A percentile compares a stretch with the other conserved stretches of the same genome.
Evolutionary conservation across 1,139 yeast genomes (phyloP).

Genomic region (Geotrichum candidum): DNA sequence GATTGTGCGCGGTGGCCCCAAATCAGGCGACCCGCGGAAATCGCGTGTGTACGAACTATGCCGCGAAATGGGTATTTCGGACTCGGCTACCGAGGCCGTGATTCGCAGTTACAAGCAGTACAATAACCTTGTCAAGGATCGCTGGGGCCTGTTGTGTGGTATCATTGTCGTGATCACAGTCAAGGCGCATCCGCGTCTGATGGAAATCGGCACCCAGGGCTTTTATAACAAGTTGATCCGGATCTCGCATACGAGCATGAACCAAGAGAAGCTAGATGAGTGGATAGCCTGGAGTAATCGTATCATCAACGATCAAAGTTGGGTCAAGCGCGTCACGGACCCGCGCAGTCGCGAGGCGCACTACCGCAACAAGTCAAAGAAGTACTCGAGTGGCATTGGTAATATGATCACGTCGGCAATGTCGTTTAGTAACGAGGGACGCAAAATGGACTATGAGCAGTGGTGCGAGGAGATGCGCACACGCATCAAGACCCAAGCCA

Average conservation of each 20-base stretch:
- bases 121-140: slow-evolving; percentile 32
- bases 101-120: slow-evolving; percentile 30
- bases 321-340: slow-evolving; percentile 31
- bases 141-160: slow-evolving; percentile 36
- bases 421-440: slow-evolving; percentile 21
- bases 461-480: slow-evolving; percentile 21
- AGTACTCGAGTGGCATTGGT: slow-evolving; percentile 29
- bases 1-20: slow-evolving; percentile 11
- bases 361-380: slow-evolving; percentile 17
- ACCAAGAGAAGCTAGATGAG: slow-evolving; percentile 26
- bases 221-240: slow-evolving; percentile 12
- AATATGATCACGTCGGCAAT: slow-evolving; percentile 28
- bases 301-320: slow-evolving; percentile 35
- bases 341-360: slow-evolving; percentile 22
- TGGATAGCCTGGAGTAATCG: slow-evolving; percentile 34
- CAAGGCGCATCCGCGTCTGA: slow-evolving; percentile 32
- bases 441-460: slow-evolving; percentile 21
- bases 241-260: slow-evolving; percentile 8
- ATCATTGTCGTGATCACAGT: slow-evolving; percentile 30
- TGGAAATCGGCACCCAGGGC: slow-evolving; percentile 14
- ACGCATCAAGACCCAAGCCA: not conserved
- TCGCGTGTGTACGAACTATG: slow-evolving; percentile 8
- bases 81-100: slow-evolving; percentile 25
- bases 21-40: slow-evolving; percentile 12
- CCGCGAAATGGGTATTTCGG: slow-evolving; percentile 3